These are phyloP conservation scores for Udeniomyces megalosporus DNA, from an alignment of 768 basidiomycete species.

Conservation along the genomic window DNA sequence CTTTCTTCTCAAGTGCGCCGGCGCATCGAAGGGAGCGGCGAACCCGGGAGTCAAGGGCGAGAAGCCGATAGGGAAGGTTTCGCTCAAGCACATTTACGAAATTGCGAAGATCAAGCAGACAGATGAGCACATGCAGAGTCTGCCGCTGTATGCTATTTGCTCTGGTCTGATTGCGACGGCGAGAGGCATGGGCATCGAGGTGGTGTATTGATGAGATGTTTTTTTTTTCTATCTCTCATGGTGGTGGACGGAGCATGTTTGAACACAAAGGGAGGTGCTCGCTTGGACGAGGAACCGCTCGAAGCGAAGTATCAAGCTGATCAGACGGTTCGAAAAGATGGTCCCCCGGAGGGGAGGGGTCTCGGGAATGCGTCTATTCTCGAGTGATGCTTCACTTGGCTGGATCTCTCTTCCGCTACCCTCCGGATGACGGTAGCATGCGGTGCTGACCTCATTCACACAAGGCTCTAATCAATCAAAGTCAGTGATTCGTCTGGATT, in stretches of 20 bases:
- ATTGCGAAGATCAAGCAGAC: conserved; percentile 90
- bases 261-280: background rate
- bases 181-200: conserved; percentile 70
- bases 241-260: background rate
- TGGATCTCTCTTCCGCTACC: no score
- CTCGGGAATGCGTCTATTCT: no score
- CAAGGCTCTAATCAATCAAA: background rate
- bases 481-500: background rate
- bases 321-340: no score
- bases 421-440: background rate
- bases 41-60: conserved; percentile 53
- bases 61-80: conserved; percentile 48
- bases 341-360: no score
- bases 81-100: conserved; percentile 94
- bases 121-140: conserved; percentile 75
- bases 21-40: conserved; percentile 76
- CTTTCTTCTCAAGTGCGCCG: conserved; percentile 78
- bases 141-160: conserved; percentile 72
- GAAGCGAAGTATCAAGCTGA: background rate
- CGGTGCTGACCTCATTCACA: background rate
- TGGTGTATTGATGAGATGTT: conserved; percentile 35
- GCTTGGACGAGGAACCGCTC: background rate
- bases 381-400: no score
- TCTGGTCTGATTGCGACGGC: conserved; percentile 79
- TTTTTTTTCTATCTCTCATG: background rate